These are phyloP conservation scores for Mycosarcoma maydis DNA, from an alignment of 1,284 basidiomycete species.

Conservation along the genomic window DNA sequence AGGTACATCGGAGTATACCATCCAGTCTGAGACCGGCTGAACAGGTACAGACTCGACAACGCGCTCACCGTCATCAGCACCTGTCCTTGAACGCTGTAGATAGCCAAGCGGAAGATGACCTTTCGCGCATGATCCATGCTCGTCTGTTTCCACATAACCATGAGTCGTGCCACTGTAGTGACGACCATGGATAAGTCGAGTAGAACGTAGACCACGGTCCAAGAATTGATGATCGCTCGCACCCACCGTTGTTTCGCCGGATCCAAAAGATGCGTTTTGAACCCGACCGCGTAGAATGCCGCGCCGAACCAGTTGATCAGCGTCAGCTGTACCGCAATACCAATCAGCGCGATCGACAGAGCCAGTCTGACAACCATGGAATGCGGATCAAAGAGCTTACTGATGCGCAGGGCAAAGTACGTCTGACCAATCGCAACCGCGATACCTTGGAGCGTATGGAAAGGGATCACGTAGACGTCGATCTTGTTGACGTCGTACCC, in stretches of 20 bases:
- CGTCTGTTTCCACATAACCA: conserved; percentile 9
- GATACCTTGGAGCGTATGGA: conserved; percentile 16
- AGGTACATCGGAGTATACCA: conserved; percentile 37
- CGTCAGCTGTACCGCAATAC: conserved; percentile 4
- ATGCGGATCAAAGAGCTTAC: conserved; percentile 19
- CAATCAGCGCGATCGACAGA: background rate
- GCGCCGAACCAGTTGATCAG: conserved; percentile 26
- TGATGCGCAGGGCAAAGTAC: conserved; percentile 27
- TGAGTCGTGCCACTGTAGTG: conserved; percentile 22
- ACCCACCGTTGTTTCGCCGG: conserved; percentile 3
- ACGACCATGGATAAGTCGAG: conserved; percentile 21
- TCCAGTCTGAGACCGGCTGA: conserved; percentile 2
- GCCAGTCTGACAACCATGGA: background rate
- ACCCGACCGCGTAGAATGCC: conserved; percentile 5
- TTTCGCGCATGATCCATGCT: conserved; percentile 14
- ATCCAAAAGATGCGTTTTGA: conserved; percentile 15
- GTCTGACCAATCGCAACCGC: conserved; percentile 31
- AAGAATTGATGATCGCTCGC: conserved; percentile 17
- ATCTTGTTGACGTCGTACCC: conserved; percentile 32
- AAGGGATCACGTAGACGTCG: conserved; percentile 17
- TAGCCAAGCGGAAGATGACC: conserved; percentile 18
- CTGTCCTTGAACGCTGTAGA: conserved; percentile 38
- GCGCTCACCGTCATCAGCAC: conserved; percentile 7
- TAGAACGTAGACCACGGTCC: conserved; percentile 19
- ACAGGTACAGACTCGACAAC: conserved; percentile 18